Base-by-base conservation (phyloP, 176 grass and related monocot genomes). In the Phoenix dactylifera region DNA sequence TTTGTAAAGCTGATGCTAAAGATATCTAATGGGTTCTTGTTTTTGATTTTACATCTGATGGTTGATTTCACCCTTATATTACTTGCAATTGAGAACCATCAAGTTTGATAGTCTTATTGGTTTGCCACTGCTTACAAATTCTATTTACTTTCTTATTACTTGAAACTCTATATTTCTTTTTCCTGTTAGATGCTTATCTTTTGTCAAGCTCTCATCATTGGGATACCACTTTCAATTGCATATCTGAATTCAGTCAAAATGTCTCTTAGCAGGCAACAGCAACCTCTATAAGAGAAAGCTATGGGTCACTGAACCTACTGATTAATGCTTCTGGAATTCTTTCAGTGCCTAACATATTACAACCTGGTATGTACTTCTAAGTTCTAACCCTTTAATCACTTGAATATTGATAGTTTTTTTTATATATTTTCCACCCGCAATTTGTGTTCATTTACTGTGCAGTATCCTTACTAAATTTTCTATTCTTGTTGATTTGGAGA, bases 251-350 rank as follows among this genome's bases (percentile, higher is more conserved):
- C 16, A 24, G 3, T 62, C 16, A 18, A 48, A 7, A 17, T 55
- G 18, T n/a, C 70, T 6, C 5, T 58, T 84, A 7, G 35, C 76
- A 91, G 93, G 78, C 78, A 5, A 81, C 84, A 5, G 87, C 93
- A 5, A 26, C 72, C 6, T 63, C 77, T 7, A 64, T 97, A 7
- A 68, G 63, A 19, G 81, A 91, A 17, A 78, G 23, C 58, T 80
- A 91, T 18, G 84, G 87, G 64, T 76, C 57, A 4, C 73, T 97
- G 3, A 79, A 91, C 66, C 76, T 91, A 12, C 59, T 97, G 60
- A 80, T 97, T 71, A 97, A 97, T 67, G 74, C 87, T 49, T 65
- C 92, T 1, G 92, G 87, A 24, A 88, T 97, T 53, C 79, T 88
- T 16, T 97, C 87, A 0, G 78, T 91, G 35, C 87, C 87, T 12